Percentiles rank a stretch among this genome's conserved stretches.
These are phyloP conservation scores for Eudorina sp. DNA, from an alignment of 139 green algal species.

Conservation along the genomic window DNA sequence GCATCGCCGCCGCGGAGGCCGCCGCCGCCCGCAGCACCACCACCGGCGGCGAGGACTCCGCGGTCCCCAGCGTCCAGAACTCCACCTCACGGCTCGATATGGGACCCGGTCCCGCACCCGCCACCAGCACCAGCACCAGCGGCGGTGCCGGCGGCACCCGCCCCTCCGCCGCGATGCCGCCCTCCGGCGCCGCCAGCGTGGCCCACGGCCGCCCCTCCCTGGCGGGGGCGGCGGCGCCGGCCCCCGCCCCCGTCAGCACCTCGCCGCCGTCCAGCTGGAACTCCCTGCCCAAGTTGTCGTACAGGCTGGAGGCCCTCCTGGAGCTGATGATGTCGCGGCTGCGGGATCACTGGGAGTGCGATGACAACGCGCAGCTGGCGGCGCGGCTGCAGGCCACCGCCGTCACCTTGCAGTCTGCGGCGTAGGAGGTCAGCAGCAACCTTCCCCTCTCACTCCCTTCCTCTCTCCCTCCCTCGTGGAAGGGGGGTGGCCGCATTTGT, in stretches of 20 bases:
- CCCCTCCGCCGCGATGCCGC: neutral
- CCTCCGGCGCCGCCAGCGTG: neutral
- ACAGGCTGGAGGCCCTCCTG: conserved; percentile 19
- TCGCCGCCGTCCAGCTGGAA: neutral
- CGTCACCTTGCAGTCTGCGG: neutral
- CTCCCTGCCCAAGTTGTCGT: neutral
- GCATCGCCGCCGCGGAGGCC: neutral
- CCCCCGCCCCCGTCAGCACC: neutral
- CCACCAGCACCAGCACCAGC: neutral
- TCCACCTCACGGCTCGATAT: neutral
- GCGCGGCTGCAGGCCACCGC: conserved; percentile 7
- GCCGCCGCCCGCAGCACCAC: neutral
- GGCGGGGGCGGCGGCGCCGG: neutral
- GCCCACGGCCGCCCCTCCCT: neutral
- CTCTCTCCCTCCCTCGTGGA: too few species aligned
- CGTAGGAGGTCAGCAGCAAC: too few species aligned
- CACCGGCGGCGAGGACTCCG: neutral
- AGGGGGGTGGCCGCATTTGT: too few species aligned
- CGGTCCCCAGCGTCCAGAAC: neutral
- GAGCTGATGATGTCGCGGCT: conserved; percentile 24
- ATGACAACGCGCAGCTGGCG: conserved; percentile 4
- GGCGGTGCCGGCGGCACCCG: neutral
- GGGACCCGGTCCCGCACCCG: neutral
- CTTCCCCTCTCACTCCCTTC: too few species aligned
- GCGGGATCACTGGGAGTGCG: conserved; percentile 38